A percentile compares a stretch with the other conserved stretches of the same genome.
These are phyloP conservation scores for Yarrowia sp. DNA, from an alignment of 805 yeast genomes.

Conservation along the genomic window DNA sequence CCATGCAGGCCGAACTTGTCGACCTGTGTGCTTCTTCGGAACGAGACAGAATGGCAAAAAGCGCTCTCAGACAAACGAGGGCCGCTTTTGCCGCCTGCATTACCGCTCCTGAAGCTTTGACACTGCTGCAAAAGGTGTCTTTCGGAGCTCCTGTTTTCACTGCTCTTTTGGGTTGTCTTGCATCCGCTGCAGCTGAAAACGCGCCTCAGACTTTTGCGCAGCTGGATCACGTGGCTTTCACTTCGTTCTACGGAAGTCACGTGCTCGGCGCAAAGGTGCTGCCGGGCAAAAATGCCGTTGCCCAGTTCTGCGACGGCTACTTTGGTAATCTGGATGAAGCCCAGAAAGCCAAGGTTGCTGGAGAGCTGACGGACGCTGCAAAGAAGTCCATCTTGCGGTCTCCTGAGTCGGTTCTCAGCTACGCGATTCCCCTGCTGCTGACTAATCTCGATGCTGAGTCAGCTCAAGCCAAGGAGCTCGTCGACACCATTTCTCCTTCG, in stretches of 20 bases:
- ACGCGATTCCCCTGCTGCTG: neutral
- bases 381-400: constrained; percentile 15
- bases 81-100: constrained; percentile 2
- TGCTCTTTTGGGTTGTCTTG: constrained; percentile 6
- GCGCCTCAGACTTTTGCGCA: constrained; percentile 4
- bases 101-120: neutral
- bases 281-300: neutral
- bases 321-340: neutral
- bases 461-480: neutral
- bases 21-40: constrained; percentile 1
- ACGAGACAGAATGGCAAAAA: constrained; percentile 1
- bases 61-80: constrained; percentile 12
- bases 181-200: constrained; percentile 10
- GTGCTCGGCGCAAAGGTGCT: neutral
- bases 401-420: neutral
- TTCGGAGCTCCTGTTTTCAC: neutral
- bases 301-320: neutral
- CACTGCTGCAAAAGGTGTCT: neutral
- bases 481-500: neutral
- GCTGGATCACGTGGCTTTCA: neutral
- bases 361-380: neutral
- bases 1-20: constrained; percentile 5
- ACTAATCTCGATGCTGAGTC: neutral
- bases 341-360: neutral
- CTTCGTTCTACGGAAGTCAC: neutral